Evolutionary conservation across 257 asterid genomes (phyloP), one percentile per base, ranked within the genome.

Genomic region (Petunia secreta): DNA sequence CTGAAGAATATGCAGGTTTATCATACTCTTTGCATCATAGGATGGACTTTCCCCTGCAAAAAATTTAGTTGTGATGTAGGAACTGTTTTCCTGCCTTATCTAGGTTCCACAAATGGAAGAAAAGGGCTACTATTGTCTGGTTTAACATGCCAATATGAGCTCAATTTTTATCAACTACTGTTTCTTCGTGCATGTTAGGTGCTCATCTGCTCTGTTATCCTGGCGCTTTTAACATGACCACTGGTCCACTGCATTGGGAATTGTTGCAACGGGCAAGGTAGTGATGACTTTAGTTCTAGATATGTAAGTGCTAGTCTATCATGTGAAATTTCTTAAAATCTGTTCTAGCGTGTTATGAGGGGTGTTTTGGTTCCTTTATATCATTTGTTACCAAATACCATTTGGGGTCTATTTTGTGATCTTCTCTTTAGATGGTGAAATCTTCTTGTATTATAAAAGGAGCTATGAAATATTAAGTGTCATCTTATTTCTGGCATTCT

Each of bases 161-260:
- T 46, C 63, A 25, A 6, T 48, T 71, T 46, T 39, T 25, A 34
- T 48, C 36, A 71, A 48, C 11, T 71, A 48, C 63, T 41, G 9
- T 75, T 85, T 68, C 75, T 81, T 37, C 75, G 48, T 80, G 46
- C 68, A 74, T 80, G 67, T 59, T 87, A 93, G 98, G 97, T 77
- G 98, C 96, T 81, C 98, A 93, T 88, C 85, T 93, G 92, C 86
- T 93, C 66, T 92, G 98, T 84, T 92, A 91, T 85, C 98, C 98
- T 76, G 98, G 97, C 80, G 97, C 97, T 79, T 93, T 93, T 87
- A 93, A 93, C 93, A 93, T 92, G 98, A 92, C 98, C 62, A 93
- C 96, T 78, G 98, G 98, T 77, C 98, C 98, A 58, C 89, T 92
- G 63, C 98, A 92, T 80, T 92, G 98, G 98, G 98, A 93, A 81